Evolutionary conservation across 2,329 filamentous ascomycete species (phyloP).

Genomic region (Talaromyces marneffei): DNA sequence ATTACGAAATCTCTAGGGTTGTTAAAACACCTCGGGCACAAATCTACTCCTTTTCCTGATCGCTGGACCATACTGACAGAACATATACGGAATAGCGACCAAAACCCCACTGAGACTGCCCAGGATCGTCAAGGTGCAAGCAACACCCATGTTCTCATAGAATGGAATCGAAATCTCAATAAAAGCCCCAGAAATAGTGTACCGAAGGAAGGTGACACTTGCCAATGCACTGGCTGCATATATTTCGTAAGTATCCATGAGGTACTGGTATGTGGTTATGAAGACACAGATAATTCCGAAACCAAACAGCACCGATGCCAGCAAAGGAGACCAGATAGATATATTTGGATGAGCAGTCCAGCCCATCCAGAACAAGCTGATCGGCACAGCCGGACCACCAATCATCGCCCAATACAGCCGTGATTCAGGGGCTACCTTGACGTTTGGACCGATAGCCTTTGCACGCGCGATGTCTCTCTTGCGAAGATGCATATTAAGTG

Average conservation of each 20-base stretch:
- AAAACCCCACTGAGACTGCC: slow-evolving; percentile 41
- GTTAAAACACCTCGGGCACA: slow-evolving; percentile 3
- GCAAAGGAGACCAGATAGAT: slow-evolving; percentile 32
- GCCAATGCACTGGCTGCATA: slow-evolving; percentile 47
- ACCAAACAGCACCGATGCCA: slow-evolving; percentile 48
- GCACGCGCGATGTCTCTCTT: slow-evolving; percentile 40
- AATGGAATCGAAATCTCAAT: slow-evolving; percentile 29
- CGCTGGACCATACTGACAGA: slow-evolving; percentile 44
- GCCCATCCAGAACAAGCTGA: slow-evolving; percentile 54
- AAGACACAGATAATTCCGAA: slow-evolving; percentile 46
- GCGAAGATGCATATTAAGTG: slow-evolving; percentile 42
- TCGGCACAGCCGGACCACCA: slow-evolving; percentile 45
- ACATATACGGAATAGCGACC: slow-evolving; percentile 39
- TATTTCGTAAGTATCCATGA: slow-evolving; percentile 52
- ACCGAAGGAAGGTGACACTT: slow-evolving; percentile 36
- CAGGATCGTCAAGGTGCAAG: slow-evolving; percentile 38
- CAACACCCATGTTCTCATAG: slow-evolving; percentile 35
- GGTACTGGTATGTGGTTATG: slow-evolving; percentile 49
- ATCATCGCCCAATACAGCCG: slow-evolving; percentile 51
- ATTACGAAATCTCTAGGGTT: background rate
- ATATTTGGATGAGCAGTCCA: slow-evolving; percentile 45
- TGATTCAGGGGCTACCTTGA: slow-evolving; percentile 46
- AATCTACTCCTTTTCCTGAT: slow-evolving; percentile 16
- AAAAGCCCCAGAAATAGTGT: slow-evolving; percentile 34
- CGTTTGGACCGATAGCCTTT: slow-evolving; percentile 30